These are phyloP conservation scores for Suhomyces kilbournensis DNA, from an alignment of 805 yeast genomes.

Conservation along the genomic window DNA sequence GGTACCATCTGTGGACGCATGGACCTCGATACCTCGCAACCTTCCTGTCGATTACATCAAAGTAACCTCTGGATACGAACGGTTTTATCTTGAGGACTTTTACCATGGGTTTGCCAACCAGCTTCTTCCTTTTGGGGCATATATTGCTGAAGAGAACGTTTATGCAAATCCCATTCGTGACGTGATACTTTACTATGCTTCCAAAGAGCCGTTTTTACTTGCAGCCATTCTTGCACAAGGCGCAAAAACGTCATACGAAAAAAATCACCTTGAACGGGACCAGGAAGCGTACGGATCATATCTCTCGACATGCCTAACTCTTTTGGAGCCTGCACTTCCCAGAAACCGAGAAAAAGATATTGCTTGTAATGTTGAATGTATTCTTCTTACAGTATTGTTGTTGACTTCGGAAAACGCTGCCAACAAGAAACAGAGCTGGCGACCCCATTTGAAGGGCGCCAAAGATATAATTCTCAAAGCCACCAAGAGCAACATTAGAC, in stretches of 20 bases:
- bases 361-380: slow-evolving; percentile 57
- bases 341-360: slow-evolving; percentile 20
- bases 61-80: slow-evolving; percentile 26
- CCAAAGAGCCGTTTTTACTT: slow-evolving; percentile 55
- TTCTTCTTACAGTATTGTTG: slow-evolving; percentile 62
- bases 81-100: slow-evolving; percentile 36
- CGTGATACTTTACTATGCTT: slow-evolving; percentile 56
- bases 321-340: slow-evolving; percentile 47
- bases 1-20: neutral
- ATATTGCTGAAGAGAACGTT: slow-evolving; percentile 21
- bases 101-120: slow-evolving; percentile 36
- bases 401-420: slow-evolving; percentile 62
- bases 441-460: slow-evolving; percentile 64
- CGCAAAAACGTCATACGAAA: slow-evolving; percentile 53
- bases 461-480: slow-evolving; percentile 58
- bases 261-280: slow-evolving; percentile 45
- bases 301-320: slow-evolving; percentile 56
- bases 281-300: slow-evolving; percentile 64
- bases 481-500: slow-evolving; percentile 27
- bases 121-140: slow-evolving; percentile 37
- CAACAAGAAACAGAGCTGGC: slow-evolving; percentile 54
- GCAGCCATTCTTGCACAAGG: slow-evolving; percentile 74
- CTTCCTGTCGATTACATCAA: slow-evolving; percentile 29
- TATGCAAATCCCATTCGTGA: slow-evolving; percentile 57
- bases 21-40: slow-evolving; percentile 20